Evolutionary conservation across 345 rosid genomes (phyloP).

Genomic region (Pistacia integerrima): DNA sequence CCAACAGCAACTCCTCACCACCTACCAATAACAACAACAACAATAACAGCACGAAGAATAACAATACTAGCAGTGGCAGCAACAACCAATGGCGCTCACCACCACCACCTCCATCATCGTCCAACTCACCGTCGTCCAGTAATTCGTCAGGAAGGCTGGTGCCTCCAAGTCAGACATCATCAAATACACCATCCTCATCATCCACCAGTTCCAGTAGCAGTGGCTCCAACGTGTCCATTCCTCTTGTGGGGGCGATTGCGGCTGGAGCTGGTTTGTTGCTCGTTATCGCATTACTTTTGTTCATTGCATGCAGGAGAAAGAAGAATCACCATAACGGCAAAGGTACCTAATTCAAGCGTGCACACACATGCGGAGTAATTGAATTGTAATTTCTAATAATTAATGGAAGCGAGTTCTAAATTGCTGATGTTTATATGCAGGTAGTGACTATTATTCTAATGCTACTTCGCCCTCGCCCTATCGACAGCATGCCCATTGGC

Average conservation of each 20-base stretch:
- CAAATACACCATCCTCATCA: not conserved
- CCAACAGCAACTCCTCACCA: slow-evolving; percentile 32
- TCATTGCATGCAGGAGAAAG: slow-evolving; percentile 49
- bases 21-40: slow-evolving; percentile 14
- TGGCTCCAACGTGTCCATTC: slow-evolving; percentile 16
- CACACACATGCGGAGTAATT: no score
- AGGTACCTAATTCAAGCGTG: slow-evolving; percentile 12
- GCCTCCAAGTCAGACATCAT: slow-evolving; percentile 2
- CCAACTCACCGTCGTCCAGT: not conserved
- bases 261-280: slow-evolving; percentile 47
- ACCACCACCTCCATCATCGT: slow-evolving; percentile 4
- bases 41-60: slow-evolving; percentile 4
- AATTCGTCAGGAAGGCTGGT: slow-evolving; percentile 13
- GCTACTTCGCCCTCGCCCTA: no score
- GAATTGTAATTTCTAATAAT: no score
- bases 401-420: no score
- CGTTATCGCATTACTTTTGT: slow-evolving; percentile 35
- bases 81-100: not conserved
- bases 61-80: not conserved
- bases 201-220: slow-evolving; percentile 5
- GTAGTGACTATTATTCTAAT: no score
- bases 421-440: no score
- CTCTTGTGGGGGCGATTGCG: slow-evolving; percentile 39
- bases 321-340: slow-evolving; percentile 34
- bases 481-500: no score